A percentile compares a stretch with the other conserved stretches of the same genome.
These are phyloP conservation scores for Candida manassasensis DNA, from an alignment of 805 yeast genomes.

Conservation along the genomic window DNA sequence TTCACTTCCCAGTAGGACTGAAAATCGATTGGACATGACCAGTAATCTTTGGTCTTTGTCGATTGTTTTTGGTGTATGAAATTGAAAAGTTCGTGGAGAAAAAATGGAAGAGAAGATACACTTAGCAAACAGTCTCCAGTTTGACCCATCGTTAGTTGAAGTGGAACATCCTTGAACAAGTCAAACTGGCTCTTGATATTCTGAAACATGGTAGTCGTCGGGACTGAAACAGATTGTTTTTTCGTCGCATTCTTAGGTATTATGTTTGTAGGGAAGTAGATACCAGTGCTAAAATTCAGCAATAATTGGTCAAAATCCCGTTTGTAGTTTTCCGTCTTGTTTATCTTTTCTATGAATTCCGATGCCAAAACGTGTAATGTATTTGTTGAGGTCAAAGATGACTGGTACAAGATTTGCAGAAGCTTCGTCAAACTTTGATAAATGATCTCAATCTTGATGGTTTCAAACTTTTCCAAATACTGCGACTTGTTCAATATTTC, in stretches of 20 bases:
- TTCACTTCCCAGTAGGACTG: slow-evolving; percentile 33
- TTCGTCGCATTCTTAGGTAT: slow-evolving; percentile 23
- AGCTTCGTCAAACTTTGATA: slow-evolving; percentile 30
- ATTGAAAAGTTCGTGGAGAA: slow-evolving; percentile 20
- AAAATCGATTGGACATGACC: slow-evolving; percentile 30
- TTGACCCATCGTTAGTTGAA: slow-evolving; percentile 24
- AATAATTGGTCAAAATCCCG: slow-evolving; percentile 23
- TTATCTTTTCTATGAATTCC: slow-evolving; percentile 15
- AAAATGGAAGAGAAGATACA: slow-evolving; percentile 29
- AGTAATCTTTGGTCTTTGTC: slow-evolving; percentile 10
- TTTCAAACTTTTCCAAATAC: slow-evolving; percentile 32
- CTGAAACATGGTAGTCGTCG: slow-evolving; percentile 30
- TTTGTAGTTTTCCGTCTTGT: slow-evolving; percentile 16
- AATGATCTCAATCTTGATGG: slow-evolving; percentile 26
- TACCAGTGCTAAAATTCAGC: slow-evolving; percentile 29
- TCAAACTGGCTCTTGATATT: slow-evolving; percentile 35
- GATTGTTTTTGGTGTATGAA: slow-evolving; percentile 14
- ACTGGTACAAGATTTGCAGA: slow-evolving; percentile 28
- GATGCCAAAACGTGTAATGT: slow-evolving; percentile 21
- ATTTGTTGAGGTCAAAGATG: slow-evolving; percentile 21
- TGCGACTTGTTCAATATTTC: slow-evolving; percentile 19
- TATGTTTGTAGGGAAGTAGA: slow-evolving; percentile 33
- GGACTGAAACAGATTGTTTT: slow-evolving; percentile 20
- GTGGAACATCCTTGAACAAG: slow-evolving; percentile 36
- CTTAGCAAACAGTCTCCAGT: slow-evolving; percentile 16